phyloP scores from a whole-genome alignment of 257 asterid species.

The Paraleonurus japonicus region DNA sequence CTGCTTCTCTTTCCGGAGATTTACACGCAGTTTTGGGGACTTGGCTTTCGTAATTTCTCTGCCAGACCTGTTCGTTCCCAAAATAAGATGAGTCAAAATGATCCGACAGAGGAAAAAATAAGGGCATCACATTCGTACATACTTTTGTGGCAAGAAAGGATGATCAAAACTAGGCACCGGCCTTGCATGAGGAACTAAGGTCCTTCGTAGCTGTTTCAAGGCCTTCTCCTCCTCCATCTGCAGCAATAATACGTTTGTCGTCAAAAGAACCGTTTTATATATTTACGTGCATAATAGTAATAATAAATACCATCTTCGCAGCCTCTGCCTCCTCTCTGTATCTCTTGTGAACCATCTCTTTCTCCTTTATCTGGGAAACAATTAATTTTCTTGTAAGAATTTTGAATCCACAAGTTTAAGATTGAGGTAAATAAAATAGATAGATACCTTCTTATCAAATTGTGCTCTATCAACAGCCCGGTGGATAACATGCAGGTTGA shows the following conservation, averaged over 20 bases:
- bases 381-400: constrained; percentile 16
- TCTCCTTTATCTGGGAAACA: constrained; percentile 69
- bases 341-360: constrained; percentile 73
- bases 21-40: constrained; percentile 69
- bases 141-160: constrained; percentile 89
- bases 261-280: too few relatives aligned
- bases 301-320: constrained; percentile 79
- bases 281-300: too few relatives aligned
- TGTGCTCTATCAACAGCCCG: constrained; percentile 84
- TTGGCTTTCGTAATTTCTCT: constrained; percentile 68
- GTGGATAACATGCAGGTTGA: constrained; percentile 64
- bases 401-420: neutral
- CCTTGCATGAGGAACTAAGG: constrained; percentile 82
- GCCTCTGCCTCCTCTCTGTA: constrained; percentile 90
- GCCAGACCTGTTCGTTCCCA: constrained; percentile 44
- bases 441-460: constrained; percentile 76
- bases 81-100: neutral
- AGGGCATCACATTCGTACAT: too few relatives aligned
- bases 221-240: constrained; percentile 98
- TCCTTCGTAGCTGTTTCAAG: constrained; percentile 73
- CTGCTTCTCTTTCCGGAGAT: constrained; percentile 57
- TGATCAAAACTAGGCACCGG: constrained; percentile 69
- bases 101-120: neutral
- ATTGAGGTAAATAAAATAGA: neutral
- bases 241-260: neutral